Conservation (phyloP, 2,329 filamentous ascomycete species). For the Aspergillus sp. region DNA sequence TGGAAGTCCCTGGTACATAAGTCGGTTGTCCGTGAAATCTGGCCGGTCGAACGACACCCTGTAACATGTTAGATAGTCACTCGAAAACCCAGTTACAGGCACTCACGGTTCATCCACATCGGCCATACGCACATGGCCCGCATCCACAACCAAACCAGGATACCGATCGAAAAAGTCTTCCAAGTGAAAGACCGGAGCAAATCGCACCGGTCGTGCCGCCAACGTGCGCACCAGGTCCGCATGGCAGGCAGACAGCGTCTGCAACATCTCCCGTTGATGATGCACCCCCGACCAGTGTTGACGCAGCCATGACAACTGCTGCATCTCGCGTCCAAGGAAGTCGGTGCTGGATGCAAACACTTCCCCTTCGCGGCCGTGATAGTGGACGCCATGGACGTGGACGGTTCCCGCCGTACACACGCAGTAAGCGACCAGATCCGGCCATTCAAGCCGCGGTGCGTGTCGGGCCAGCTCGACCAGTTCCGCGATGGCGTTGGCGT, state of each 20-base stretch:
- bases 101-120: constrained; percentile 59
- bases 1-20: constrained; percentile 11
- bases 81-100: not conserved
- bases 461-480: constrained; percentile 75
- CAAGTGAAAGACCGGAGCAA: constrained; percentile 75
- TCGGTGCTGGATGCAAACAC: constrained; percentile 65
- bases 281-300: constrained; percentile 75
- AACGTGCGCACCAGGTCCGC: constrained; percentile 73
- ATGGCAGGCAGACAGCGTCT: constrained; percentile 75
- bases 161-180: constrained; percentile 89
- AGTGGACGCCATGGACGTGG: constrained; percentile 81
- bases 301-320: constrained; percentile 71
- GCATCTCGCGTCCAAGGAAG: constrained; percentile 74
- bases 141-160: constrained; percentile 67
- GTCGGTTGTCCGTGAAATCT: constrained; percentile 16
- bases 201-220: constrained; percentile 66
- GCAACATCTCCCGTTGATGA: constrained; percentile 75
- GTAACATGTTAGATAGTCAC: not conserved
- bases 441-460: constrained; percentile 75
- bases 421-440: constrained; percentile 81
- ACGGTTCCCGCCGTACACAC: constrained; percentile 84
- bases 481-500: constrained; percentile 84
- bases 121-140: constrained; percentile 68
- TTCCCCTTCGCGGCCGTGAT: constrained; percentile 61
- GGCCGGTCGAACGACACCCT: constrained; percentile 11